Percentiles rank a stretch among this genome's conserved stretches.
phyloP scores from a whole-genome alignment of 2,329 filamentous ascomycete genomes.

The Thyridium curvatum region DNA sequence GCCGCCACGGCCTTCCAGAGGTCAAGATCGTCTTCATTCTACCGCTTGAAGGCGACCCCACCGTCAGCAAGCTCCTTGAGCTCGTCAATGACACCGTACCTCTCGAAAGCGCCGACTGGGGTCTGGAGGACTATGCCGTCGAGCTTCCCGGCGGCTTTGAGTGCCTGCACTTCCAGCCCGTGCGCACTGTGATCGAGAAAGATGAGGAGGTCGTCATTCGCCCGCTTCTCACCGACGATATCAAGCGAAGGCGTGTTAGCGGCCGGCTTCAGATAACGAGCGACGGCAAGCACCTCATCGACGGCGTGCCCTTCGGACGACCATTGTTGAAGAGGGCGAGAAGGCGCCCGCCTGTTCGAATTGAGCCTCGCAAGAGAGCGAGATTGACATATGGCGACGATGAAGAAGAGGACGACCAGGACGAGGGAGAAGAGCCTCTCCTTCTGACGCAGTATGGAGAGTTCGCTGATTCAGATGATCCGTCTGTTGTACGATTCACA shows the following conservation, averaged over 20 bases:
- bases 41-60: slow-evolving; percentile 50
- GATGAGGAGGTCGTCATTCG: slow-evolving; percentile 83
- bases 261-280: slow-evolving; percentile 76
- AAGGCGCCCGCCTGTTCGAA: slow-evolving; percentile 59
- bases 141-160: slow-evolving; percentile 70
- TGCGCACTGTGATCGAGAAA: slow-evolving; percentile 65
- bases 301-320: slow-evolving; percentile 79
- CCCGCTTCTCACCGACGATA: slow-evolving; percentile 67
- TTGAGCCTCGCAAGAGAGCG: slow-evolving; percentile 68
- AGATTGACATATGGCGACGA: slow-evolving; percentile 37
- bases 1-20: slow-evolving; percentile 67
- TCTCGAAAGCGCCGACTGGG: slow-evolving; percentile 76
- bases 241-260: slow-evolving; percentile 64
- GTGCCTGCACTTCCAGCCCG: slow-evolving; percentile 76
- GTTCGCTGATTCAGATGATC: slow-evolving; percentile 2
- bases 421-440: slow-evolving; percentile 21
- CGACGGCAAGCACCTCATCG: slow-evolving; percentile 75
- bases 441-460: slow-evolving; percentile 23
- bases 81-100: slow-evolving; percentile 76
- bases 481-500: slow-evolving; percentile 16
- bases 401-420: slow-evolving; percentile 33
- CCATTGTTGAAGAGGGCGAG: slow-evolving; percentile 55
- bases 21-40: slow-evolving; percentile 68
- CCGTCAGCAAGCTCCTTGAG: slow-evolving; percentile 69
- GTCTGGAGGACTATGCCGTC: slow-evolving; percentile 83